A percentile compares a stretch with the other conserved stretches of the same genome.
These are phyloP conservation scores for Clitocybe nebularis DNA, from an alignment of 1,284 basidiomycete species.

Conservation along the genomic window DNA sequence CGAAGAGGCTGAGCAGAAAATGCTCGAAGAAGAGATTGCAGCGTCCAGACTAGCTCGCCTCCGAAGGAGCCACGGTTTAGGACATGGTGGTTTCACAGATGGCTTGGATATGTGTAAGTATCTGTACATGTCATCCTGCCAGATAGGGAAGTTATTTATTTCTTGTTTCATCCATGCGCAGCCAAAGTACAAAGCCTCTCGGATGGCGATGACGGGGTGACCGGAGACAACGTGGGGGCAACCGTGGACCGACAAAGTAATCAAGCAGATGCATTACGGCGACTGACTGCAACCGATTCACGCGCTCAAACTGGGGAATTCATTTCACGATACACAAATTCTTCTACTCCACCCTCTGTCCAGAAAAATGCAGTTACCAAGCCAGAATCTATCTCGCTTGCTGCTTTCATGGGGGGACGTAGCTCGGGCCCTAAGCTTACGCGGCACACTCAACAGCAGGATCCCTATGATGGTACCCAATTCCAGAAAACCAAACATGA, in stretches of 20 bases:
- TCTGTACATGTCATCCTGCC: constrained; percentile 11
- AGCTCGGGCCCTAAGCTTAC: constrained; percentile 69
- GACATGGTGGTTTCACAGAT: constrained; percentile 35
- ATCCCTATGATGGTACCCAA: constrained; percentile 60
- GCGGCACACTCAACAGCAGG: constrained; percentile 64
- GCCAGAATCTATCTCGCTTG: constrained; percentile 58
- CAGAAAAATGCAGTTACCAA: constrained; percentile 18
- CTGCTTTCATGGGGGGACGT: constrained; percentile 73
- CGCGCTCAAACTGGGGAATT: neutral
- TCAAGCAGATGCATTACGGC: constrained; percentile 44
- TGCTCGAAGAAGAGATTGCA: constrained; percentile 73
- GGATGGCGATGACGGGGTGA: constrained; percentile 18
- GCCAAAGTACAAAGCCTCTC: constrained; percentile 14
- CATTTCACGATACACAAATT: too few species aligned
- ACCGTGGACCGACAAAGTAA: constrained; percentile 33
- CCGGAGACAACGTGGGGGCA: constrained; percentile 25
- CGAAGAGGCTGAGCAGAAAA: constrained; percentile 68
- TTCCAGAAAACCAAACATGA: constrained; percentile 57
- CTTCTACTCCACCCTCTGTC: too few species aligned
- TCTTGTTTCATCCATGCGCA: constrained; percentile 3
- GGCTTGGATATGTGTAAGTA: constrained; percentile 45
- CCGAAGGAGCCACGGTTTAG: constrained; percentile 53
- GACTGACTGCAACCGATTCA: constrained; percentile 26
- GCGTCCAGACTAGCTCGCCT: constrained; percentile 64
- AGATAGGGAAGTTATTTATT: constrained; percentile 13